Percentiles rank a stretch among this genome's conserved stretches.
phyloP scores from a whole-genome alignment of 2,329 filamentous ascomycete species.

The Penicillium psychrosexuale region DNA sequence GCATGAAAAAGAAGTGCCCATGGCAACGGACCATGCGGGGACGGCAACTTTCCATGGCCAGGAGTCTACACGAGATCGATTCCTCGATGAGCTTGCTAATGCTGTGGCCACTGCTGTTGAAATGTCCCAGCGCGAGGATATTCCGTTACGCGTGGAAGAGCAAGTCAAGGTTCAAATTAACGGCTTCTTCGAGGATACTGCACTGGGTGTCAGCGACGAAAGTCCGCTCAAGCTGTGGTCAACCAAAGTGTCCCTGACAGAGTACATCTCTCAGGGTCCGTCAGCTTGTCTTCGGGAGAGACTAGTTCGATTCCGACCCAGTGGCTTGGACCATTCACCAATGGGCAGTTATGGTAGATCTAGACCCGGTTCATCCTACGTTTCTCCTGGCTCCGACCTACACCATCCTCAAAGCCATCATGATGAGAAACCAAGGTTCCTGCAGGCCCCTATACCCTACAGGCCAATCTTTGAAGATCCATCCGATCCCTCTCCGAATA shows the following conservation, averaged over 20 bases:
- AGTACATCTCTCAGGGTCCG: conserved; percentile 57
- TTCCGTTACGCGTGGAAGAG: conserved; percentile 50
- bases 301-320: conserved; percentile 36
- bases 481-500: conserved; percentile 22
- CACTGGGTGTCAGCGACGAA: conserved; percentile 48
- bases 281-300: conserved; percentile 55
- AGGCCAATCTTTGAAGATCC: conserved; percentile 25
- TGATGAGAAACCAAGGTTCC: conserved; percentile 7
- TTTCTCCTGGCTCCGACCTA: conserved; percentile 9
- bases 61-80: conserved; percentile 26
- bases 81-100: conserved; percentile 25
- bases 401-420: not conserved
- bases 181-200: conserved; percentile 63
- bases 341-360: conserved; percentile 32
- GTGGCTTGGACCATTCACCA: conserved; percentile 29
- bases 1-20: conserved; percentile 32
- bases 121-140: conserved; percentile 37
- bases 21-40: conserved; percentile 33
- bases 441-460: conserved; percentile 21
- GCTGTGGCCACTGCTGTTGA: conserved; percentile 22
- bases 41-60: conserved; percentile 33
- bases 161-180: conserved; percentile 57
- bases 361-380: conserved; percentile 25
- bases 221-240: conserved; percentile 35
- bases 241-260: conserved; percentile 29